Base-by-base conservation (phyloP, 1,284 basidiomycete species). In the Leccinum laetum region DNA sequence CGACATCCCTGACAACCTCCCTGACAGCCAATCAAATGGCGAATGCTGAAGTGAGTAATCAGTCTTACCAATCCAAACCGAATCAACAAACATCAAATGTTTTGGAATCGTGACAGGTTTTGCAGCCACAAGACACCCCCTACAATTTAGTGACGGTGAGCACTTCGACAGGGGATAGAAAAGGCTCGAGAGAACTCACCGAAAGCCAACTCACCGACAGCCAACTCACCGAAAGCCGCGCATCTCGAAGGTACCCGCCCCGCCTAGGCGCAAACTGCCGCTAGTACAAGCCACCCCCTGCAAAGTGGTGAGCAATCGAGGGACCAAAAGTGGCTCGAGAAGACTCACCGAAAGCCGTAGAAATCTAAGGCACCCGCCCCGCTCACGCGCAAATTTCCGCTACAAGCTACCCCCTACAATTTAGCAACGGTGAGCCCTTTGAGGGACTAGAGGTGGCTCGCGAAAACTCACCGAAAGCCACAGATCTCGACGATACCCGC, bases 131-230 rank as follows among this genome's bases (percentile, higher is more conserved):
- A 16, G 60, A n/a, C 4, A 61, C 60, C 7, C 60, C 49, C 13
- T 61, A 61, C 60, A 61, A 61, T 21, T 26, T 57, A 9, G 21
- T 29, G 14, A 61, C 35, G 5, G 56, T 57, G 29, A 57, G 56
- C 14, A n/a, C 26, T 57, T 55, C 9, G 26, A 18, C 26, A 29
- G 11, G 5, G 14, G 13, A 35, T 8, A 10, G 16, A 6, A 35
- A 32, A 13, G 29, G 14, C 9, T 55, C 14, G 13, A 52, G 26
- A 57, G 41, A 44, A 44, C 41, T 44, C 16, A 44, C 16, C 16
- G 16, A 44, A 44, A 44, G 41, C 41, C 18, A 57, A 35, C 21
- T 39, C 21, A 39, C 52, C 8, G 41, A 44, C 41, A 44, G 41
- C 41, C 41, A 44, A 44, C 16, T 44, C 16, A 16, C 14, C 41